These are phyloP conservation scores for Cladophialophora immunda DNA, from an alignment of 2,329 filamentous ascomycete genomes.

Conservation along the genomic window DNA sequence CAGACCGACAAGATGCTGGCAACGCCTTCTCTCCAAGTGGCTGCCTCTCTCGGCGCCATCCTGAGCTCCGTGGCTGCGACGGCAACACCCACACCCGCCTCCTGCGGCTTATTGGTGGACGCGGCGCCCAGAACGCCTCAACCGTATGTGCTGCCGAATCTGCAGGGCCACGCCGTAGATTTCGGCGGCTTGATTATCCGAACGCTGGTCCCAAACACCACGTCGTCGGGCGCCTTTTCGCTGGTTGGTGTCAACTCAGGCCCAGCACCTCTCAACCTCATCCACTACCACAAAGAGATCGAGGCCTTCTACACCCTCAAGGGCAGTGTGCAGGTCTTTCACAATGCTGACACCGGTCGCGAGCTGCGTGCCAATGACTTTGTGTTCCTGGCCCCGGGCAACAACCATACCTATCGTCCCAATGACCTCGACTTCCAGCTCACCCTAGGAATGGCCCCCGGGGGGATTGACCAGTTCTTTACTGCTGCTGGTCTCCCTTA, in stretches of 20 bases:
- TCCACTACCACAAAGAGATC: constrained; percentile 35
- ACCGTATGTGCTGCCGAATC: constrained; percentile 36
- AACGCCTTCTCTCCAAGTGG: constrained; percentile 3
- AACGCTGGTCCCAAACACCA: constrained; percentile 34
- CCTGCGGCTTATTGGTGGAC: constrained; percentile 25
- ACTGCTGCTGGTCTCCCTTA: constrained; percentile 28
- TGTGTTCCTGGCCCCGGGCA: constrained; percentile 33
- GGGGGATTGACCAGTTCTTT: constrained; percentile 36
- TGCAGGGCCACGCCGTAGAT: constrained; percentile 33
- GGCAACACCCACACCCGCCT: neutral
- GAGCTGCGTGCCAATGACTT: constrained; percentile 35
- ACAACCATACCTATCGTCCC: constrained; percentile 38
- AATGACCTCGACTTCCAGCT: constrained; percentile 36
- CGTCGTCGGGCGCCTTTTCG: constrained; percentile 30
- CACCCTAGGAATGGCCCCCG: constrained; percentile 30
- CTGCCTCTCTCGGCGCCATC: constrained; percentile 4
- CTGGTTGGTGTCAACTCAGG: constrained; percentile 34
- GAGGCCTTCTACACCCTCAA: constrained; percentile 38
- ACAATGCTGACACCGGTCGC: constrained; percentile 35
- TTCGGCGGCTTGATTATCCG: constrained; percentile 36
- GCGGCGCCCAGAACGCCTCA: constrained; percentile 30
- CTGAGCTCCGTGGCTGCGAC: neutral
- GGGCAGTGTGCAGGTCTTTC: constrained; percentile 35
- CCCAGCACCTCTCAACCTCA: constrained; percentile 28
- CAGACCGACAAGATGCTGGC: constrained; percentile 12